Conservation (phyloP, 192 early-diverging fungal genomes). For the Powellomyces hirtus region DNA sequence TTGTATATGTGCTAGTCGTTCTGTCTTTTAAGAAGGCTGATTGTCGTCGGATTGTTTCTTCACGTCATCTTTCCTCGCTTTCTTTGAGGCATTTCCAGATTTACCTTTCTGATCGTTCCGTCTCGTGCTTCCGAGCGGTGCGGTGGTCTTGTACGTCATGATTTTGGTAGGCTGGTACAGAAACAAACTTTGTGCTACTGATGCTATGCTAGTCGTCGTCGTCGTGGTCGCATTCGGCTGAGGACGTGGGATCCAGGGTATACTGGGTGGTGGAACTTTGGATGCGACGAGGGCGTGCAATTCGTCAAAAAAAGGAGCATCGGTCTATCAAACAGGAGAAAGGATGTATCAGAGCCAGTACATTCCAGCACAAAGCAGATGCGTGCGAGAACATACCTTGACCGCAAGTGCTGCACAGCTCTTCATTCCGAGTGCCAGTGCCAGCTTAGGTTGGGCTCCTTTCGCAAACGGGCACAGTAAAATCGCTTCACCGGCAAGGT, state of each 20-base stretch:
- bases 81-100: too few relatives aligned
- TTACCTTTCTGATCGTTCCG: too few relatives aligned
- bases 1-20: too few relatives aligned
- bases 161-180: neutral
- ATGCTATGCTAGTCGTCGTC: neutral
- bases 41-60: too few relatives aligned
- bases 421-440: slow-evolving; percentile 24
- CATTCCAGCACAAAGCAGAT: neutral
- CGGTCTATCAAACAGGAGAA: neutral
- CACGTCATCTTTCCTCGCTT: too few relatives aligned
- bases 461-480: slow-evolving; percentile 26
- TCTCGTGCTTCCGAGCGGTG: neutral
- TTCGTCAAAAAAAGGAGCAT: slow-evolving; percentile 8
- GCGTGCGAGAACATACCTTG: too few relatives aligned
- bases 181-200: neutral
- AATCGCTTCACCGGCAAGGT: slow-evolving; percentile 9
- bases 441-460: slow-evolving; percentile 22
- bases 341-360: neutral
- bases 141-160: neutral
- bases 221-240: neutral
- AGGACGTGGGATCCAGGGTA: slow-evolving; percentile 22
- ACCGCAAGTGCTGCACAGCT: slow-evolving; percentile 26
- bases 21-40: too few relatives aligned
- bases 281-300: slow-evolving; percentile 2
- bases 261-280: slow-evolving; percentile 11